Percentiles rank a stretch among this genome's conserved stretches.
These are phyloP conservation scores for Desmodesmus armatus DNA, from an alignment of 139 green algal genomes.

Conservation along the genomic window DNA sequence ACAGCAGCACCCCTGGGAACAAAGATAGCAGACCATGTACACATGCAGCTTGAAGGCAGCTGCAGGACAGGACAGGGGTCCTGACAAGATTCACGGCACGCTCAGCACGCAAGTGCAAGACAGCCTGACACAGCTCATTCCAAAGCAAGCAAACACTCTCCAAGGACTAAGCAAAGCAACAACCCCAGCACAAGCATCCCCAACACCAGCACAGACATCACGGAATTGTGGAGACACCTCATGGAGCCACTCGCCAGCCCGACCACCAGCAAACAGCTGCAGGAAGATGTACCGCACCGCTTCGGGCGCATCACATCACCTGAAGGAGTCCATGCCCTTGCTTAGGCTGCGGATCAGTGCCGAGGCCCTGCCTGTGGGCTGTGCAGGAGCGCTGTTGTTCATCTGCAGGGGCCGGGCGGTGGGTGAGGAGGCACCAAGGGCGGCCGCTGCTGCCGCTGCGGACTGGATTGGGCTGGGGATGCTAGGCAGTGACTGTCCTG, in stretches of 20 bases:
- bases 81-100: neutral
- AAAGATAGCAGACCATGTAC: neutral
- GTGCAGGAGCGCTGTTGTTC: neutral
- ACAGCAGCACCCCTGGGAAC: no score
- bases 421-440: no score
- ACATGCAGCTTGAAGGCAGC: neutral
- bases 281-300: neutral
- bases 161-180: no score
- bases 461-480: neutral
- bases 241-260: neutral
- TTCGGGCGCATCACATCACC: neutral
- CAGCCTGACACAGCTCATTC: neutral
- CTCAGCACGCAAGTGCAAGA: neutral
- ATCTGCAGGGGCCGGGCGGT: neutral
- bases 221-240: neutral
- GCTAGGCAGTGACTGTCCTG: no score
- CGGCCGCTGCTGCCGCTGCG: neutral
- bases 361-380: neutral
- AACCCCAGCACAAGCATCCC: neutral
- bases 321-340: constrained; percentile 26
- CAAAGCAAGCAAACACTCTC: neutral
- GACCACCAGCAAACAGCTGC: neutral
- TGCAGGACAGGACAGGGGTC: neutral
- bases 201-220: neutral
- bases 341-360: constrained; percentile 6